Evolutionary conservation across 2,329 filamentous ascomycete genomes (phyloP).

Genomic region (Hypomyces rosellus): DNA sequence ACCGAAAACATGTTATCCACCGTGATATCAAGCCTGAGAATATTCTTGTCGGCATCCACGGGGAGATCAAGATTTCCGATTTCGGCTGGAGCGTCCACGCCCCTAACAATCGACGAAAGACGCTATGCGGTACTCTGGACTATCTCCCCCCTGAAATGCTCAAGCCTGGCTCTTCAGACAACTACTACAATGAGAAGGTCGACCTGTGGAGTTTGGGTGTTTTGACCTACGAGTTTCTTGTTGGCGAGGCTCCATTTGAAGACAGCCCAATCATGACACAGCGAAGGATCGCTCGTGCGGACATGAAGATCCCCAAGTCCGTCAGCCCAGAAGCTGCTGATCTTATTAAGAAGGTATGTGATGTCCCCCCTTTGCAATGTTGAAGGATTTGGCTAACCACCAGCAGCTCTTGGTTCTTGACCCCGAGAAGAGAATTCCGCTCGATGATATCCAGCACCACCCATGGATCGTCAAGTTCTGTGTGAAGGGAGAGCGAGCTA

Average conservation of each 20-base stretch:
- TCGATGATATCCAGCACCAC: slow-evolving; percentile 83
- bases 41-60: slow-evolving; percentile 66
- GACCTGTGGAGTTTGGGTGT: slow-evolving; percentile 96
- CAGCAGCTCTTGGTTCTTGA: slow-evolving; percentile 79
- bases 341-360: slow-evolving; percentile 77
- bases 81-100: slow-evolving; percentile 99
- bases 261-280: slow-evolving; percentile 94
- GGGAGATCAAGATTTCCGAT: slow-evolving; percentile 97
- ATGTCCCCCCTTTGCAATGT: not conserved
- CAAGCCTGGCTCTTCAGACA: slow-evolving; percentile 70
- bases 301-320: slow-evolving; percentile 88
- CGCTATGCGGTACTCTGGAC: slow-evolving; percentile 95
- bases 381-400: slow-evolving; percentile 16
- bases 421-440: slow-evolving; percentile 83
- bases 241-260: slow-evolving; percentile 94
- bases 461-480: slow-evolving; percentile 98
- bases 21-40: slow-evolving; percentile 72
- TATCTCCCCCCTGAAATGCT: slow-evolving; percentile 99
- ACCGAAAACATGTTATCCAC: slow-evolving; percentile 27
- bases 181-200: slow-evolving; percentile 91
- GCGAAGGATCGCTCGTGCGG: slow-evolving; percentile 75
- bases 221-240: slow-evolving; percentile 90
- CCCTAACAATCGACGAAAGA: slow-evolving; percentile 86
- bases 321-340: slow-evolving; percentile 87
- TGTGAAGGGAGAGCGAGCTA: slow-evolving; percentile 52